A percentile compares a stretch with the other conserved stretches of the same genome.
Conservation (phyloP, 805 yeast genomes). For the Spathaspora passalidarum region DNA sequence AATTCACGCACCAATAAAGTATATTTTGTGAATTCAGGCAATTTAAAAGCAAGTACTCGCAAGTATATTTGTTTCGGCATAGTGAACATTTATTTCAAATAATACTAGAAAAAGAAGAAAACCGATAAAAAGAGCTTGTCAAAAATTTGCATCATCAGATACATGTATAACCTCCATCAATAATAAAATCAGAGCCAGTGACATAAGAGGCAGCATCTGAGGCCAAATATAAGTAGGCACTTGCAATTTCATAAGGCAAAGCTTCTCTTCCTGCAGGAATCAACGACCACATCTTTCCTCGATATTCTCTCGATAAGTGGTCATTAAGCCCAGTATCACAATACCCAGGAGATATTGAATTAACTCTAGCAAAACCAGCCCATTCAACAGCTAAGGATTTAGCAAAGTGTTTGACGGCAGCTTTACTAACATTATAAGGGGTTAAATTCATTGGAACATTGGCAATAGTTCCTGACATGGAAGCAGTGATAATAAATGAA, state of each 20-base stretch:
- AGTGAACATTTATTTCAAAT: no score
- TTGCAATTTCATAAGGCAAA: constrained; percentile 67
- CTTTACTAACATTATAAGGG: constrained; percentile 39
- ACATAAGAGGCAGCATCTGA: constrained; percentile 76
- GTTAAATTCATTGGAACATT: constrained; percentile 40
- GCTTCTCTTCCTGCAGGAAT: constrained; percentile 77
- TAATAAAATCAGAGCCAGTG: constrained; percentile 70
- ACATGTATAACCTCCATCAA: constrained; percentile 73
- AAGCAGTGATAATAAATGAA: constrained; percentile 35
- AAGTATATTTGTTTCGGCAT: no score
- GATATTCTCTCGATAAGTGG: constrained; percentile 7
- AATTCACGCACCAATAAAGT: no score
- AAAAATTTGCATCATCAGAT: no score
- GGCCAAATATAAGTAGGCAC: constrained; percentile 75
- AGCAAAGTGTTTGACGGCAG: constrained; percentile 35
- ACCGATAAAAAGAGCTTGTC: no score
- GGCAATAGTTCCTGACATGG: constrained; percentile 39
- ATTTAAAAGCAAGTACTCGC: no score
- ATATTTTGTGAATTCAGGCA: no score
- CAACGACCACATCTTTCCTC: constrained; percentile 22
- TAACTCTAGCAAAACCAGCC: constrained; percentile 38
- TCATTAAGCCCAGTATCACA: constrained; percentile 13
- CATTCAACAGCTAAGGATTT: constrained; percentile 38
- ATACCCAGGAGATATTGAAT: constrained; percentile 33
- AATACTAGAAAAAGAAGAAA: no score